Evolutionary conservation across 2,329 filamentous ascomycete genomes (phyloP).

Genomic region (Fusarium buharicum): DNA sequence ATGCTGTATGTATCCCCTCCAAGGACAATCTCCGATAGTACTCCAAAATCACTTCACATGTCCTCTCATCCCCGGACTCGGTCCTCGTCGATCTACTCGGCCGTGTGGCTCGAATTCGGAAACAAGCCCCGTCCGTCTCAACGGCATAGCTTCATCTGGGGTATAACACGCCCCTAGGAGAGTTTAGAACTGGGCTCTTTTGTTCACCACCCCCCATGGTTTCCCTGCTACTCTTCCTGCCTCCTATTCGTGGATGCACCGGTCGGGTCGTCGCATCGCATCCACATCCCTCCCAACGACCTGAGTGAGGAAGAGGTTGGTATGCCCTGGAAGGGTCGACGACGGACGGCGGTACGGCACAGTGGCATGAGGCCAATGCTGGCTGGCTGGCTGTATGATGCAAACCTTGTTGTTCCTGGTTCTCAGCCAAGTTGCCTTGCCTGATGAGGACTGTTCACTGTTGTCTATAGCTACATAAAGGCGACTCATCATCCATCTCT

Average conservation of each 20-base stretch:
- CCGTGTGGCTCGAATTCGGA: conserved; percentile 42
- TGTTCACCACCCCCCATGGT: background rate
- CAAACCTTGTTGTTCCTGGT: conserved; percentile 5
- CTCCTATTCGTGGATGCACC: conserved; percentile 26
- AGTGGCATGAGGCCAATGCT: background rate
- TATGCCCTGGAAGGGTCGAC: conserved; percentile 16
- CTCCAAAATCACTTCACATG: conserved; percentile 16
- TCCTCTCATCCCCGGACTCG: conserved; percentile 13
- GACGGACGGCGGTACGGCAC: background rate
- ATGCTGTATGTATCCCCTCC: background rate
- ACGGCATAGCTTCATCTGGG: background rate
- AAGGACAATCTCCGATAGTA: conserved; percentile 12
- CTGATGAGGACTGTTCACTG: background rate
- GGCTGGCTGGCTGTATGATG: background rate
- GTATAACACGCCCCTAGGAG: conserved; percentile 5
- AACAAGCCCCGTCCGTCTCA: conserved; percentile 24
- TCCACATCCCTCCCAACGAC: conserved; percentile 16
- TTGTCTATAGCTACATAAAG: conserved; percentile 48
- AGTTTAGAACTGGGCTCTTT: conserved; percentile 11
- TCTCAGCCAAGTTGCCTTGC: background rate
- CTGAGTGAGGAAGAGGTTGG: conserved; percentile 22
- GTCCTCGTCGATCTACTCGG: conserved; percentile 40
- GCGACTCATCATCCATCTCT: conserved; percentile 30
- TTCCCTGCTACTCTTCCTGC: conserved; percentile 28
- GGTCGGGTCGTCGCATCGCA: conserved; percentile 39